These are phyloP conservation scores for Puya raimondii DNA, from an alignment of 176 grass and related monocot species.

Conservation along the genomic window DNA sequence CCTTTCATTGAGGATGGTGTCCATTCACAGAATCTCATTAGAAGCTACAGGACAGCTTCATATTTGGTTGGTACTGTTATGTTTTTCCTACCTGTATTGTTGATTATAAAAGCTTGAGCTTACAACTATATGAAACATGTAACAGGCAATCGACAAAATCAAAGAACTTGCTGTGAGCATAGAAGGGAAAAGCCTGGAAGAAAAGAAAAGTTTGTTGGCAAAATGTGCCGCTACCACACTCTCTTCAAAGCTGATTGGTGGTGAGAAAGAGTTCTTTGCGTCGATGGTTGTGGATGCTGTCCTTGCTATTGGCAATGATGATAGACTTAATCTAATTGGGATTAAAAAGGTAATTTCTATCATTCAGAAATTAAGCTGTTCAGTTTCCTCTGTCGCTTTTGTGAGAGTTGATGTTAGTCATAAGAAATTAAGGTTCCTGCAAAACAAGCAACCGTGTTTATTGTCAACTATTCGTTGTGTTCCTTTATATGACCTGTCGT, in stretches of 20 bases:
- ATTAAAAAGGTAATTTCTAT: slow-evolving; percentile 67
- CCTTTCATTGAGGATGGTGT: slow-evolving; percentile 97
- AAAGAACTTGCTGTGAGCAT: slow-evolving; percentile 93
- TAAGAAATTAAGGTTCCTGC: too few species aligned
- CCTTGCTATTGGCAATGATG: slow-evolving; percentile 71
- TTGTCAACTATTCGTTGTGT: too few species aligned
- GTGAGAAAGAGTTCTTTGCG: slow-evolving; percentile 94
- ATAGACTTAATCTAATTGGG: slow-evolving; percentile 87
- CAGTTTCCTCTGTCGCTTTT: not conserved
- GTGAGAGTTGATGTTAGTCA: too few species aligned
- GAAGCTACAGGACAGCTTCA: slow-evolving; percentile 62
- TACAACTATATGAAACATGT: slow-evolving; percentile 10
- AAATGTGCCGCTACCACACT: slow-evolving; percentile 95
- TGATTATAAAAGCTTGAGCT: not conserved
- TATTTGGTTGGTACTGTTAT: slow-evolving; percentile 32
- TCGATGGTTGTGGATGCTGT: slow-evolving; percentile 94
- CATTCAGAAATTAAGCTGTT: not conserved
- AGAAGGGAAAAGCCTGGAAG: slow-evolving; percentile 89
- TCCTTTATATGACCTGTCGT: too few species aligned
- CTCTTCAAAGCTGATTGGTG: slow-evolving; percentile 80
- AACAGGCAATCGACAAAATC: slow-evolving; percentile 69
- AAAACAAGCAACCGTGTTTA: too few species aligned
- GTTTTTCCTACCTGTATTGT: not conserved
- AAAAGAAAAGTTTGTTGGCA: slow-evolving; percentile 75
- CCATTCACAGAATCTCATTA: slow-evolving; percentile 77